Conservation (phyloP, 768 basidiomycete species). For the Coprinopsis marcescibilis region DNA sequence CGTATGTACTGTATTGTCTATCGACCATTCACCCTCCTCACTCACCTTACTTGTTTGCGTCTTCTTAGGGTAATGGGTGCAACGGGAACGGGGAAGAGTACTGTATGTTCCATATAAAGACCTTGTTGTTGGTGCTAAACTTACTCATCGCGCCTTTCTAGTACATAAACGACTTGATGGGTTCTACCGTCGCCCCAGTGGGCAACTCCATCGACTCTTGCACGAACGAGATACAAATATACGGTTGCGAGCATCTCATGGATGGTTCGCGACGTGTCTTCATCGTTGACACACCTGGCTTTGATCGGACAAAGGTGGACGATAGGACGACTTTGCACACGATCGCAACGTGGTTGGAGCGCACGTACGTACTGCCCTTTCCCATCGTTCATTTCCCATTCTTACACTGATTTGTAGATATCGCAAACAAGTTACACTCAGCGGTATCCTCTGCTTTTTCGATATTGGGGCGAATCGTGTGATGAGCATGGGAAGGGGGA, state of each 20-base stretch:
- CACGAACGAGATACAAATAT: slow-evolving; percentile 16
- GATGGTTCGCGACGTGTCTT: slow-evolving; percentile 13
- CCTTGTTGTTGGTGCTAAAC: background rate
- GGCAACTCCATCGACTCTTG: slow-evolving; percentile 21
- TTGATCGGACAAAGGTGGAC: slow-evolving; percentile 19
- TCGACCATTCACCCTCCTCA: background rate
- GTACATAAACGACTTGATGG: slow-evolving; percentile 23
- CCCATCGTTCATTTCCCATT: no score
- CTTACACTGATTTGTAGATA: no score
- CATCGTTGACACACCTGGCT: slow-evolving; percentile 28
- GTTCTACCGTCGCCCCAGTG: slow-evolving; percentile 13
- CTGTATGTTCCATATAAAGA: slow-evolving; percentile 10
- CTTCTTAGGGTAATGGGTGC: slow-evolving; percentile 22
- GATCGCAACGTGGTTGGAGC: slow-evolving; percentile 22
- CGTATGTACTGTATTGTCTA: slow-evolving; percentile 9
- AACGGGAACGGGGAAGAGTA: slow-evolving; percentile 21
- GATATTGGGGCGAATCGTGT: background rate
- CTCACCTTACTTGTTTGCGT: background rate
- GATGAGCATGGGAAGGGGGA: background rate
- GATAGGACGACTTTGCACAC: slow-evolving; percentile 19
- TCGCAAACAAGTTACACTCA: background rate
- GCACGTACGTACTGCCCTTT: slow-evolving; percentile 19
- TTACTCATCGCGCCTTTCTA: slow-evolving; percentile 5
- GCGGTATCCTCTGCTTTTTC: background rate
- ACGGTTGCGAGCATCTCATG: slow-evolving; percentile 14